Percentiles rank a stretch among this genome's conserved stretches.
These are phyloP conservation scores for Allomyces javanicus DNA, from an alignment of 192 early-diverging fungal genomes.

Conservation along the genomic window DNA sequence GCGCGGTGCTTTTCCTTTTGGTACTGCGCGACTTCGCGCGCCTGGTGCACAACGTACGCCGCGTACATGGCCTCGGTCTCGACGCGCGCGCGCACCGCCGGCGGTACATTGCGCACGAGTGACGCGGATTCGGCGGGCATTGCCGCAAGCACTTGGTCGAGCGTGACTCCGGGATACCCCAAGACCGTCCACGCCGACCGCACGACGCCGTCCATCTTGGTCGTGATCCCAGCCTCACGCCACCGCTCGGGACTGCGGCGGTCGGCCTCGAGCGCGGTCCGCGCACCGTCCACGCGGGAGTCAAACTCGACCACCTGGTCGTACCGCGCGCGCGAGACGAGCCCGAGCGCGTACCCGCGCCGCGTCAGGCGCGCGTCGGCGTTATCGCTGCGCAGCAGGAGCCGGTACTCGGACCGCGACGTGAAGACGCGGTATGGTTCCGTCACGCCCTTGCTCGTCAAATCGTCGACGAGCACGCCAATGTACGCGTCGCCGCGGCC, in stretches of 20 bases:
- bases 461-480: conserved; percentile 62
- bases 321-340: conserved; percentile 20
- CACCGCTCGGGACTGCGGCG: too few relatives aligned
- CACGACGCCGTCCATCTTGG: conserved; percentile 15
- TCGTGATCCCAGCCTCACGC: conserved; percentile 4
- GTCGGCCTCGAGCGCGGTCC: too few relatives aligned
- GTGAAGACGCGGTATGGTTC: conserved; percentile 72
- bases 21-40: conserved; percentile 34
- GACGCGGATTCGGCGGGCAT: conserved; percentile 33
- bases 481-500: conserved; percentile 61
- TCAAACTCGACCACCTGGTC: conserved; percentile 17
- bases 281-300: neutral
- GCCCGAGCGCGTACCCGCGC: conserved; percentile 17
- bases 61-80: conserved; percentile 28
- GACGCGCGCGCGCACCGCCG: neutral
- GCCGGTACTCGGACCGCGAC: conserved; percentile 61
- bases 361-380: conserved; percentile 53
- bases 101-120: conserved; percentile 16
- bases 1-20: conserved; percentile 43
- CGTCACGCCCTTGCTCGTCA: conserved; percentile 59
- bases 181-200: conserved; percentile 26
- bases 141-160: conserved; percentile 28
- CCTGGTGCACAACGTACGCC: conserved; percentile 43
- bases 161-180: conserved; percentile 21
- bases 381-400: conserved; percentile 55